phyloP scores from a whole-genome alignment of 2,329 filamentous ascomycete species.

The Paracoccidioides brasiliensis region DNA sequence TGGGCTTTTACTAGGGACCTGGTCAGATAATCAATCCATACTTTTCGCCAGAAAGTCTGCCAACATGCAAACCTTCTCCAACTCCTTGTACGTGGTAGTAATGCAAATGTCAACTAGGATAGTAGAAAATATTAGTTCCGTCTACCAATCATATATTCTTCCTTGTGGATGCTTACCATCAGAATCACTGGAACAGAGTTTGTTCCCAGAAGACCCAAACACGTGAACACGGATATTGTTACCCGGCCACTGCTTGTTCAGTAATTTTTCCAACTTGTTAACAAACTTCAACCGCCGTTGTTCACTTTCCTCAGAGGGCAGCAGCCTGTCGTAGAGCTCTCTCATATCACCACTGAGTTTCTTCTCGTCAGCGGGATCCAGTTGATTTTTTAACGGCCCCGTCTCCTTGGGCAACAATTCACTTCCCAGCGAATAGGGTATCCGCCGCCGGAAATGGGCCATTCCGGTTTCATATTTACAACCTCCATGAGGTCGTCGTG shows the following conservation, averaged over 20 bases:
- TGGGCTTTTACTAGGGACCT: neutral
- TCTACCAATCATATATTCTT: conserved; percentile 12
- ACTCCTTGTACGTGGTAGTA: conserved; percentile 72
- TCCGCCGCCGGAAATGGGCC: conserved; percentile 67
- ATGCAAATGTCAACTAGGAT: conserved; percentile 86
- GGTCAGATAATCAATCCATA: conserved; percentile 37
- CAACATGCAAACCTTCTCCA: conserved; percentile 83
- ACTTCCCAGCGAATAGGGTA: conserved; percentile 82
- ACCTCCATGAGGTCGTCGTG: conserved; percentile 51
- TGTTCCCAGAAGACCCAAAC: conserved; percentile 95
- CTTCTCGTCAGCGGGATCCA: conserved; percentile 60
- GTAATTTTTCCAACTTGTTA: conserved; percentile 72
- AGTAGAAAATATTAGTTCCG: conserved; percentile 1
- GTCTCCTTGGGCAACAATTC: conserved; percentile 60
- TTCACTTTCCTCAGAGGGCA: conserved; percentile 70
- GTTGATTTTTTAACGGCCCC: conserved; percentile 54
- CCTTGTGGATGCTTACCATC: conserved; percentile 52
- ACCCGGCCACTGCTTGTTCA: conserved; percentile 85
- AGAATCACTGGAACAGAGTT: conserved; percentile 87
- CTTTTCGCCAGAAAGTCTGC: conserved; percentile 73
- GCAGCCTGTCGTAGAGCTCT: conserved; percentile 69
- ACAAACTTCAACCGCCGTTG: conserved; percentile 62
- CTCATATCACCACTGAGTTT: conserved; percentile 72
- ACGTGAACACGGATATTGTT: conserved; percentile 81
- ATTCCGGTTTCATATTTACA: conserved; percentile 86